phyloP scores from a whole-genome alignment of 2,329 filamentous ascomycete species.

The Nigrograna mackinnonii region DNA sequence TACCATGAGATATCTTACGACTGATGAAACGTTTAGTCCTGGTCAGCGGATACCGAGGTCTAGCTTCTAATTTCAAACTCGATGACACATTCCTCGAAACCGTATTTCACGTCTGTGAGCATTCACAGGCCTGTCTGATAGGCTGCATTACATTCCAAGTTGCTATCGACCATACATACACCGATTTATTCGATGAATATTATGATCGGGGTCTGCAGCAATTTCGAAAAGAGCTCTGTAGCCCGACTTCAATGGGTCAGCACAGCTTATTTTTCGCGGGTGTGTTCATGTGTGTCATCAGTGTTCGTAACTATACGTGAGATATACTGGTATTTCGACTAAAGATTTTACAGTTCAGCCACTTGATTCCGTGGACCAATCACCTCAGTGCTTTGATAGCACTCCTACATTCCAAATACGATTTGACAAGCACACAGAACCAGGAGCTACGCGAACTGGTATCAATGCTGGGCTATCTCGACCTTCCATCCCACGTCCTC shows the following conservation, averaged over 20 bases:
- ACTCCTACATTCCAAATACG: not conserved
- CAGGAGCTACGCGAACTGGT: conserved; percentile 1
- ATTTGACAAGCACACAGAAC: not conserved
- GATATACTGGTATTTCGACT: not conserved
- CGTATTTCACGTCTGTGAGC: not conserved
- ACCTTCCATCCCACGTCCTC: conserved; percentile 5
- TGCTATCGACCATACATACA: not conserved
- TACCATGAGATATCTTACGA: not conserved
- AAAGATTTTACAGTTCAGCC: conserved; percentile 3
- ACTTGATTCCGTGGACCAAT: conserved; percentile 4
- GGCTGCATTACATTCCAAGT: not conserved
- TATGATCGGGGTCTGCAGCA: not conserved
- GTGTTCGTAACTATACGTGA: not conserved
- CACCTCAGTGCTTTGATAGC: conserved; percentile 7
- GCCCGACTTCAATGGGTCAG: not conserved
- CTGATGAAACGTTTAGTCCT: not conserved
- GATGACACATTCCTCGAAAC: not conserved
- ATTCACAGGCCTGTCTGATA: not conserved
- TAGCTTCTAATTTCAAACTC: not conserved
- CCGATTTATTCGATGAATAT: not conserved
- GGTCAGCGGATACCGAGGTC: not conserved
- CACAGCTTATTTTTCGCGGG: conserved; percentile 6
- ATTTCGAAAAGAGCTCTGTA: conserved; percentile 4
- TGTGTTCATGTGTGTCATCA: conserved; percentile 8
- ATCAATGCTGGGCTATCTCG: conserved; percentile 6